Evolutionary conservation across 805 yeast genomes (phyloP), one percentile per base, ranked within the genome.

Genomic region (Pichia paraexigua): DNA sequence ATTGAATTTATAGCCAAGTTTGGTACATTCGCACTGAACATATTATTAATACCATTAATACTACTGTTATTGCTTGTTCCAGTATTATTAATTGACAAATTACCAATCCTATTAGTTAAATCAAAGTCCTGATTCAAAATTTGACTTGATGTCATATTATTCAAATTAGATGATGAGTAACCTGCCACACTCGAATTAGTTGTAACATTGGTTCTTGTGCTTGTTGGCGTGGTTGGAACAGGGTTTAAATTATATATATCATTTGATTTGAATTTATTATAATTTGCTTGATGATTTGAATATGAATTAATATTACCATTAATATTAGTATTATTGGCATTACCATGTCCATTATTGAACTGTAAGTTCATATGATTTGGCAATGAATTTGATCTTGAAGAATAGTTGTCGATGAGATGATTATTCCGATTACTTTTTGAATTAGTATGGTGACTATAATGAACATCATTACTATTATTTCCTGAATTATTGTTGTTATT

Each of bases 101-200:
- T 60, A 28, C 59, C 59, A 22, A 60, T 53, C 42, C 58, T 50
- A 18, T 48, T 53, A 1, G 62, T 56, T 24, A 60, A 45, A 43
- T 46, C 55, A 37, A 37, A 55, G 22, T 54, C 54, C 9, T 47
- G 30, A 13, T 43, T 43, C 24, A 43, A 27, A 22, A 53, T 27
- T 21, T 48, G 49, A 30, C 46, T 50, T 28, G 50, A 28, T 24
- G 45, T 15, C 39, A 40, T 35, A 10, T 35, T 35, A 35, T 35
- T 35, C 7, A 35, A 35, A n/a, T 35, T 35, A 3, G 39, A 35
- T 35, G 39, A n/a, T 7, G 39, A 35, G 8, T 35, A 35, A n/a
- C 20, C 9, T n/a, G 22, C 5, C 8, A 22, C 10, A 13, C 48
- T 47, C 8, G 51, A n/a, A 35, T 49, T 48, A 18, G 41, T 48